Evolutionary conservation across 371 early-diverging fungal genomes (phyloP).

Genomic region (Synchytrium microbalum): DNA sequence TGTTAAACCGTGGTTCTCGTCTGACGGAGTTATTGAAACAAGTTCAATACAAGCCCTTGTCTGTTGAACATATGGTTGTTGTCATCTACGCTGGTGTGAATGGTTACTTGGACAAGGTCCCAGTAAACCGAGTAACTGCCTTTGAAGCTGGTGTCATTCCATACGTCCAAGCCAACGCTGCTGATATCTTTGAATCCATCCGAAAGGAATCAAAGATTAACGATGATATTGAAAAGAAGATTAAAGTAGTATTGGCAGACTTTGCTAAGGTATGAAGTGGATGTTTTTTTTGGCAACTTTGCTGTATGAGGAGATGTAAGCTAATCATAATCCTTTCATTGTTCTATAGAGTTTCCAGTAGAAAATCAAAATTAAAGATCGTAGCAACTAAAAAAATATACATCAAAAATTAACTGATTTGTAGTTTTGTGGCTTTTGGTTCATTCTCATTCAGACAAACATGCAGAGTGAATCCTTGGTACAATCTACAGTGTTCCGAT

Average conservation of each 20-base stretch:
- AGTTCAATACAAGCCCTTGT: conserved; percentile 84
- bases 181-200: conserved; percentile 79
- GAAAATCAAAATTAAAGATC: too few relatives aligned
- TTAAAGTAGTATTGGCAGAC: conserved; percentile 39
- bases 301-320: too few relatives aligned
- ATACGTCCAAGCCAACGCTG: conserved; percentile 77
- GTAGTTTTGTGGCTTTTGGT: too few relatives aligned
- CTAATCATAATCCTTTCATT: too few relatives aligned
- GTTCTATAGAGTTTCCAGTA: too few relatives aligned
- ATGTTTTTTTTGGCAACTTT: background rate
- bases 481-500: too few relatives aligned
- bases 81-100: conserved; percentile 91
- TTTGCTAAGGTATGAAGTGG: background rate
- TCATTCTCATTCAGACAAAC: too few relatives aligned
- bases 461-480: too few relatives aligned
- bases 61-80: conserved; percentile 89
- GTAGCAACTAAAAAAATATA: too few relatives aligned
- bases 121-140: conserved; percentile 77
- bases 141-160: conserved; percentile 88
- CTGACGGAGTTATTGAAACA: conserved; percentile 93
- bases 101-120: conserved; percentile 95
- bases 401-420: too few relatives aligned
- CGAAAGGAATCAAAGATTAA: conserved; percentile 79
- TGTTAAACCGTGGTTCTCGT: conserved; percentile 93
- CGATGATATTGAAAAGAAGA: conserved; percentile 78